Conservation (phyloP, 805 yeast genomes). For the Maudiozyma bulderi region DNA sequence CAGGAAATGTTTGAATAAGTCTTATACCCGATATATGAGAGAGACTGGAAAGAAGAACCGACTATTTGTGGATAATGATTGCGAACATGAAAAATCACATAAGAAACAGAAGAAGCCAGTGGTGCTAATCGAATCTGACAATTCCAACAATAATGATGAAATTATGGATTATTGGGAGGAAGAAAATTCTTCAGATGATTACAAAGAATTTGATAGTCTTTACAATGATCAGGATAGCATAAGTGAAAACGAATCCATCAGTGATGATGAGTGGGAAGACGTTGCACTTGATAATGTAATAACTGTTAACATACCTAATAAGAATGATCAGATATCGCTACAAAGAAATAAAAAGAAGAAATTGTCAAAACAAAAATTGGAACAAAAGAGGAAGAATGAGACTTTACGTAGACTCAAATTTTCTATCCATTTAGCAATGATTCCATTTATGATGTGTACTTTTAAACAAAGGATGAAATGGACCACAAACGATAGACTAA, state of each 20-base stretch:
- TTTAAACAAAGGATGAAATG: constrained; percentile 9
- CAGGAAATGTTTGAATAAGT: too few relatives aligned
- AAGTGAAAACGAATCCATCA: constrained; percentile 1
- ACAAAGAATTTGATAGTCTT: neutral
- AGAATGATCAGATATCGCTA: neutral
- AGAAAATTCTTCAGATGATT: neutral
- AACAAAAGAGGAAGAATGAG: constrained; percentile 1
- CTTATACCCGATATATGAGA: too few relatives aligned
- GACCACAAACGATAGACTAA: constrained; percentile 11
- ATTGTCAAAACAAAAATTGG: neutral
- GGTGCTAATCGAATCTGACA: too few relatives aligned
- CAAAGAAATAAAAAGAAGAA: constrained; percentile 1
- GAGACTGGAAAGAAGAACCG: too few relatives aligned
- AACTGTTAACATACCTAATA: neutral
- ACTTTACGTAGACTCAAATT: constrained; percentile 9
- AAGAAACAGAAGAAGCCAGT: too few relatives aligned
- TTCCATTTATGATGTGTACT: constrained; percentile 13
- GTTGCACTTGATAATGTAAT: constrained; percentile 10
- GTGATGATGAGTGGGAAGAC: constrained; percentile 25
- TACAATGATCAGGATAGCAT: neutral
- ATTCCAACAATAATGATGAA: neutral
- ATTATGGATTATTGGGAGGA: neutral
- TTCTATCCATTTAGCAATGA: constrained; percentile 13
- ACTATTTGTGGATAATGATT: too few relatives aligned
- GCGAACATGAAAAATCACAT: too few relatives aligned